A percentile compares a stretch with the other conserved stretches of the same genome.
Conservation (phyloP, 805 yeast genomes). For the Alloascoidea africana region DNA sequence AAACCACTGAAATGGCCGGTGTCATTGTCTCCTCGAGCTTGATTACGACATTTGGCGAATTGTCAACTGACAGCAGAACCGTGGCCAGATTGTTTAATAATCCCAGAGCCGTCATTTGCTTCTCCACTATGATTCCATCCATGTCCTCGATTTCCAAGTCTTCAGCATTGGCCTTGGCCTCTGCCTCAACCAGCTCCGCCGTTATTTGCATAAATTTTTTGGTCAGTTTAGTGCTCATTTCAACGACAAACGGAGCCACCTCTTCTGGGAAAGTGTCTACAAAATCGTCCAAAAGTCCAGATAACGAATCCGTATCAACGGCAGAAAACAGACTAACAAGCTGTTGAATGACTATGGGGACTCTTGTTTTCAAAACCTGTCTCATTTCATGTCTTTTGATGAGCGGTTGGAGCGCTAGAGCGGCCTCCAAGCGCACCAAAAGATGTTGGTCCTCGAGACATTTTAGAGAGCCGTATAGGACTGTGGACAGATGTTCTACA, state of each 20-base stretch:
- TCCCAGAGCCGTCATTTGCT: constrained; percentile 71
- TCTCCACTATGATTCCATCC: constrained; percentile 14
- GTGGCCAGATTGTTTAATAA: constrained; percentile 72
- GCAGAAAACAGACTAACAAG: constrained; percentile 60
- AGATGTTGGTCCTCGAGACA: constrained; percentile 34
- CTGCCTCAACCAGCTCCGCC: constrained; percentile 45
- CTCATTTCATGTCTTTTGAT: constrained; percentile 49
- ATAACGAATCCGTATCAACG: constrained; percentile 74
- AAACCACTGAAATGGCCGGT: constrained; percentile 56
- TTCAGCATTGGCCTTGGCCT: constrained; percentile 18
- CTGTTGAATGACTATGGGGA: constrained; percentile 71
- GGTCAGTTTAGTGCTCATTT: constrained; percentile 36
- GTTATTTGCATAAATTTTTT: constrained; percentile 64
- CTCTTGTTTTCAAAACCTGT: constrained; percentile 48
- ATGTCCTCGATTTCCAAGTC: constrained; percentile 22
- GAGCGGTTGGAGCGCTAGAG: constrained; percentile 73
- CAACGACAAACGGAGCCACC: constrained; percentile 81
- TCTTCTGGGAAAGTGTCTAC: constrained; percentile 82
- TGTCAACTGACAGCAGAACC: constrained; percentile 69
- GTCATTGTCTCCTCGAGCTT: constrained; percentile 50
- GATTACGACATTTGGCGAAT: constrained; percentile 49
- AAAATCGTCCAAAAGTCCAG: constrained; percentile 89
- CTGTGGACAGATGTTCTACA: constrained; percentile 54
- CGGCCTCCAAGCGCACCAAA: constrained; percentile 78
- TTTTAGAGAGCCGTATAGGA: constrained; percentile 17